A percentile compares a stretch with the other conserved stretches of the same genome.
phyloP scores from a whole-genome alignment of 148 eudicot species.

The Spergularia bocconei region DNA sequence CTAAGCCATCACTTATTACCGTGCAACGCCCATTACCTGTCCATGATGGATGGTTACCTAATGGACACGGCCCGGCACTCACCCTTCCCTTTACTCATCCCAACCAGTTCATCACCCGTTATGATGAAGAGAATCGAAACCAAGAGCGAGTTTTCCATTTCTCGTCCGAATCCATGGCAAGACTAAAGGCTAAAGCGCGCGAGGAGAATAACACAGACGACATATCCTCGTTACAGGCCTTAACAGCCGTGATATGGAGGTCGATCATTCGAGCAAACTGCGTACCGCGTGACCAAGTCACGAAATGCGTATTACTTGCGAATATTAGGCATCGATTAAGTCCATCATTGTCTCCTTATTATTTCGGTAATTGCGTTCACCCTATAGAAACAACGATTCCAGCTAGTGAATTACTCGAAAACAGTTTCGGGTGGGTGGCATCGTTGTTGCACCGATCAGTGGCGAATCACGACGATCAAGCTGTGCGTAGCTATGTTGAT shows the following conservation, averaged over 20 bases:
- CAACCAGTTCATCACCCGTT: not conserved
- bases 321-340: constrained; percentile 27
- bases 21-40: constrained; percentile 20
- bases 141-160: constrained; percentile 29
- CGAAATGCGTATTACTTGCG: constrained; percentile 16
- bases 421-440: constrained; percentile 26
- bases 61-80: no score
- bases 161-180: constrained; percentile 14
- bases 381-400: not conserved
- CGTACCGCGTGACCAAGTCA: not conserved
- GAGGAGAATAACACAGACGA: not conserved
- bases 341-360: constrained; percentile 29
- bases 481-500: not conserved
- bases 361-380: constrained; percentile 28
- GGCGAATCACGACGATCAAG: constrained; percentile 8
- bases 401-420: constrained; percentile 14
- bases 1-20: no score
- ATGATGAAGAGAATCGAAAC: not conserved
- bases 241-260: constrained; percentile 37
- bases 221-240: constrained; percentile 36
- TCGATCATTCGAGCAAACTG: constrained; percentile 29
- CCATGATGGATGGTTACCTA: constrained; percentile 16
- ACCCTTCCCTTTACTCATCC: constrained; percentile 18
- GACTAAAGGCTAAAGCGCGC: constrained; percentile 31
- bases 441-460: constrained; percentile 20